phyloP scores from a whole-genome alignment of 176 grass and related monocot genomes.

The Paspalum vaginatum region DNA sequence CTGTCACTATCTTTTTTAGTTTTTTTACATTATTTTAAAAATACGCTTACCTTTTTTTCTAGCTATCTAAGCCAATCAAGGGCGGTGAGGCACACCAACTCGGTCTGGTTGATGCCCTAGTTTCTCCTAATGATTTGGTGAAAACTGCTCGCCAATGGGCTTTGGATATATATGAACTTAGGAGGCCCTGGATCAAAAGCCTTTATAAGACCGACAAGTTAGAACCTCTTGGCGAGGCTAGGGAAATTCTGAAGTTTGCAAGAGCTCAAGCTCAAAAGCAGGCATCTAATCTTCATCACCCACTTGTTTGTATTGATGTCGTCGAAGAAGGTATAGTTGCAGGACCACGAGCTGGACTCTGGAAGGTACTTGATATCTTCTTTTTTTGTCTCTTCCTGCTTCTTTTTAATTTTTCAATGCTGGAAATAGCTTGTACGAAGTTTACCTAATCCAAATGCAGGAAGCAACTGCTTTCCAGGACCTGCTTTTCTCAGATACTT shows the following conservation, averaged over 20 bases:
- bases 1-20: neutral
- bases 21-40: conserved; percentile 15
- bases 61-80: conserved; percentile 88
- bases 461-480: conserved; percentile 74
- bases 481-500: conserved; percentile 88
- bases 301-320: conserved; percentile 84
- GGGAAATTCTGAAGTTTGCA: conserved; percentile 90
- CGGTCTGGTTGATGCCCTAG: conserved; percentile 83
- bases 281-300: conserved; percentile 79
- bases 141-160: conserved; percentile 71
- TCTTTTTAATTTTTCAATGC: neutral
- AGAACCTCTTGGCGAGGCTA: conserved; percentile 81
- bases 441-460: conserved; percentile 54
- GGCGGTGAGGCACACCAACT: conserved; percentile 70
- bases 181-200: conserved; percentile 80
- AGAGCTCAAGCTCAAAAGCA: conserved; percentile 83
- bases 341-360: conserved; percentile 78
- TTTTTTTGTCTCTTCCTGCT: conserved; percentile 13
- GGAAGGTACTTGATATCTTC: conserved; percentile 67
- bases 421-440: conserved; percentile 4
- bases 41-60: neutral
- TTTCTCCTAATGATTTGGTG: conserved; percentile 80
- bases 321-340: conserved; percentile 89
- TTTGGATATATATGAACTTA: conserved; percentile 79
- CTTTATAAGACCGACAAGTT: conserved; percentile 89